Conservation (phyloP, 208 protist genomes). For the Angomonas deanei region DNA sequence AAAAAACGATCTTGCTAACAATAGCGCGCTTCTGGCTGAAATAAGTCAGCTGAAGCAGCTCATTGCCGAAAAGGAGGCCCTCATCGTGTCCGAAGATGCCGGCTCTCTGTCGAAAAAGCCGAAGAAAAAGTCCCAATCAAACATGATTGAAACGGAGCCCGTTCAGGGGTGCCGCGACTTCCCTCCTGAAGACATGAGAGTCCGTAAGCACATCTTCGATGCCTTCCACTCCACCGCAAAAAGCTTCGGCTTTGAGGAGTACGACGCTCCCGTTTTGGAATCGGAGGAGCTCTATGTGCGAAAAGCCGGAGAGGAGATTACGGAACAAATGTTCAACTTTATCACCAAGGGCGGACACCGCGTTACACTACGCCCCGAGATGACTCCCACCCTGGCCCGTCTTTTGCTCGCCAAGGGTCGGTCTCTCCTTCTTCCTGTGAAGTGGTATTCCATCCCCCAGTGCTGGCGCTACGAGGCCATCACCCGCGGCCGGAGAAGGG, state of each 20-base stretch:
- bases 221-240: constrained; percentile 79
- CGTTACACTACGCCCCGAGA: constrained; percentile 93
- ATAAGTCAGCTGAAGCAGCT: constrained; percentile 51
- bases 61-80: constrained; percentile 41
- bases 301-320: constrained; percentile 96
- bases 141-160: constrained; percentile 88
- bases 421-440: constrained; percentile 86
- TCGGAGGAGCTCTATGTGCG: constrained; percentile 91
- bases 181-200: constrained; percentile 92
- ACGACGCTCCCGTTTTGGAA: constrained; percentile 94
- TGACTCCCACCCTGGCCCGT: constrained; percentile 93
- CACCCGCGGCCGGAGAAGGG: constrained; percentile 90
- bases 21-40: constrained; percentile 48
- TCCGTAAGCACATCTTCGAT: constrained; percentile 88
- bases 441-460: constrained; percentile 95
- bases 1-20: too few species aligned
- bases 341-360: constrained; percentile 89
- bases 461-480: constrained; percentile 96
- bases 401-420: constrained; percentile 87
- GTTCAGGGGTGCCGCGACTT: constrained; percentile 95
- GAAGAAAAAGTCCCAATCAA: constrained; percentile 87
- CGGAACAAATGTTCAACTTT: constrained; percentile 97
- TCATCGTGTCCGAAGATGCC: constrained; percentile 21
- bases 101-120: constrained; percentile 55
- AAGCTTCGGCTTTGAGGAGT: constrained; percentile 93